A percentile compares a stretch with the other conserved stretches of the same genome.
Evolutionary conservation across 208 protist species (phyloP).

Genomic region (Borovskyia barvae): DNA sequence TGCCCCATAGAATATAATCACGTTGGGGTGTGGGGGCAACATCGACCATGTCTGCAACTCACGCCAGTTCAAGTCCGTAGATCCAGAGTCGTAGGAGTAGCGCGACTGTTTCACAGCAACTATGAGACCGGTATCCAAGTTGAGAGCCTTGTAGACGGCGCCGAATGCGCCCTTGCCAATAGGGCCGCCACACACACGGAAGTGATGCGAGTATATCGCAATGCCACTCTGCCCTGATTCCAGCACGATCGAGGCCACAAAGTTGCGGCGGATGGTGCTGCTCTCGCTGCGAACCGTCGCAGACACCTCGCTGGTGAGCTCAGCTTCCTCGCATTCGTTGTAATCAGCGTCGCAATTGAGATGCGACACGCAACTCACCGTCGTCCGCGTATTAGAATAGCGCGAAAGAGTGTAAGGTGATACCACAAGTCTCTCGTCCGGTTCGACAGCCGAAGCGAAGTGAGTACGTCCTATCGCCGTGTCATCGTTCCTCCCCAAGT

Average conservation of each 20-base stretch:
- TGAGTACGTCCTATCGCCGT: too few species aligned
- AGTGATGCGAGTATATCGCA: slow-evolving; percentile 38
- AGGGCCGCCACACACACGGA: slow-evolving; percentile 49
- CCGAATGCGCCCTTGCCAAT: slow-evolving; percentile 69
- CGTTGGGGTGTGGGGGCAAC: slow-evolving; percentile 56
- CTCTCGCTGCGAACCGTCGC: slow-evolving; percentile 11
- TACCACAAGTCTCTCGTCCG: too few species aligned
- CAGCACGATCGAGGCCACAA: slow-evolving; percentile 47
- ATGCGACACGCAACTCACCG: slow-evolving; percentile 7
- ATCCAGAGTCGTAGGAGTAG: slow-evolving; percentile 33
- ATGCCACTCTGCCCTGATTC: slow-evolving; percentile 33
- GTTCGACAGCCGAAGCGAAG: too few species aligned
- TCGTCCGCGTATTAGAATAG: slow-evolving; percentile 11
- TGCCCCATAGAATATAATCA: slow-evolving; percentile 65
- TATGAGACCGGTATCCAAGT: slow-evolving; percentile 55
- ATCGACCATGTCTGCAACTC: slow-evolving; percentile 65
- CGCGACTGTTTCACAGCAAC: slow-evolving; percentile 73
- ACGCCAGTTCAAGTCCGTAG: slow-evolving; percentile 44
- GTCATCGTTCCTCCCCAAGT: too few species aligned
- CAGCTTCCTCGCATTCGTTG: not conserved
- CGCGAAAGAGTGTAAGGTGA: slow-evolving; percentile 22
- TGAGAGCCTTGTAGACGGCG: slow-evolving; percentile 60
- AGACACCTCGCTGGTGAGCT: slow-evolving; percentile 7
- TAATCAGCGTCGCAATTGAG: not conserved
- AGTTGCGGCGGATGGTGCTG: slow-evolving; percentile 30